Percentiles rank a stretch among this genome's conserved stretches.
phyloP scores from a whole-genome alignment of 2,329 filamentous ascomycete genomes.

The Apiospora kogelbergensis region DNA sequence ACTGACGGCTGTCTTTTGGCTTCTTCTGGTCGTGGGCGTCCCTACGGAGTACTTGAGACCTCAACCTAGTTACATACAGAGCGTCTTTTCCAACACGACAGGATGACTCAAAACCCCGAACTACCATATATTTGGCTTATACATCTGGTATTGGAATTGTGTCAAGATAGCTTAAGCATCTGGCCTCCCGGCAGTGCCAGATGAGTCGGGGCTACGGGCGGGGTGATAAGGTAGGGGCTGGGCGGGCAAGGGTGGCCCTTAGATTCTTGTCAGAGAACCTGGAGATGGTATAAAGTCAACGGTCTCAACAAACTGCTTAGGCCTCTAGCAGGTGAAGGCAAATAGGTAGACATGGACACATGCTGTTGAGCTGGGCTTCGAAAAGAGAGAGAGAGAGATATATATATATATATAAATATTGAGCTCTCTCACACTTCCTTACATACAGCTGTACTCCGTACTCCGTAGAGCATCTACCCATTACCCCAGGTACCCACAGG shows the following conservation, averaged over 20 bases:
- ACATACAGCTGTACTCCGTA: too few relatives aligned
- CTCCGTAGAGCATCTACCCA: too few relatives aligned
- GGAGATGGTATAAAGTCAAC: background rate
- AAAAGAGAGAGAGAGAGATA: too few relatives aligned
- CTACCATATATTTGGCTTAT: background rate
- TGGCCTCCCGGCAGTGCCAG: background rate
- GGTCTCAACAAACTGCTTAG: background rate
- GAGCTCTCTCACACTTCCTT: too few relatives aligned
- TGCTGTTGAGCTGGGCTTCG: too few relatives aligned
- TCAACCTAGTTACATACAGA: background rate
- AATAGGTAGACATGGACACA: too few relatives aligned
- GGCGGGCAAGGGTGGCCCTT: background rate
- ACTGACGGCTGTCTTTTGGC: background rate
- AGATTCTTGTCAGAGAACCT: background rate
- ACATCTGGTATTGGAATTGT: background rate
- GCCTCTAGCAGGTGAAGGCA: background rate
- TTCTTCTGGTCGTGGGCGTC: background rate
- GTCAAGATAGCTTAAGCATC: background rate
- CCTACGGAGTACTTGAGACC: background rate
- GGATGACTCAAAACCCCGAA: background rate
- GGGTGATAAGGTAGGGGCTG: background rate
- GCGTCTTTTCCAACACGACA: background rate
- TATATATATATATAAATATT: too few relatives aligned
- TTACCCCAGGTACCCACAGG: slow-evolving; percentile 7
- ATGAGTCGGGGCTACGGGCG: background rate